These are phyloP conservation scores for Aureobasidium sp. DNA, from an alignment of 2,329 filamentous ascomycete genomes.

Conservation along the genomic window DNA sequence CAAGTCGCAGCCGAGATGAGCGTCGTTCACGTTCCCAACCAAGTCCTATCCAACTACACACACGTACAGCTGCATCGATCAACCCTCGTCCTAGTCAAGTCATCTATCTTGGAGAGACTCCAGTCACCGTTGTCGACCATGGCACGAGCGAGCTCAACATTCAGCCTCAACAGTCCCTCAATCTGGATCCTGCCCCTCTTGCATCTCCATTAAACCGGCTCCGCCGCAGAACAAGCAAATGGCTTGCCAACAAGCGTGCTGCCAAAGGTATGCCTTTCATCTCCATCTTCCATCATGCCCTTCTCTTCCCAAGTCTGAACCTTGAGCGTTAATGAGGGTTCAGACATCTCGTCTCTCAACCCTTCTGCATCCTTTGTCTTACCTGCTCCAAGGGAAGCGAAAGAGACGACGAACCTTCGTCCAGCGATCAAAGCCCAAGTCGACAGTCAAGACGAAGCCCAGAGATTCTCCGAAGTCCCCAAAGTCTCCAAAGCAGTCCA, in stretches of 20 bases:
- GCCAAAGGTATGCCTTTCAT: not conserved
- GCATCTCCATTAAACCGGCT: not conserved
- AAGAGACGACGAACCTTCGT: not conserved
- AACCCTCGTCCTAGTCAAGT: not conserved
- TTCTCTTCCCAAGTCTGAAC: not conserved
- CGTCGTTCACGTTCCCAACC: not conserved
- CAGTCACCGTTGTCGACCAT: not conserved
- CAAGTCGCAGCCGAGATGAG: not conserved
- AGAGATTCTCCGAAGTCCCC: not conserved
- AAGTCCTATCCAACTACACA: not conserved
- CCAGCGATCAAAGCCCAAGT: not conserved
- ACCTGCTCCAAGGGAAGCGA: not conserved
- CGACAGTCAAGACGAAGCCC: not conserved
- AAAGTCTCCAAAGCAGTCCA: constrained; percentile 11
- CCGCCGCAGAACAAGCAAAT: not conserved
- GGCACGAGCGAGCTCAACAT: not conserved
- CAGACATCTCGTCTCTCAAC: not conserved
- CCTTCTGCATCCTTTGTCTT: not conserved
- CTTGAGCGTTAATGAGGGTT: constrained; percentile 10
- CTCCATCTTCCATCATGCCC: not conserved
- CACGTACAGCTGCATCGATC: not conserved
- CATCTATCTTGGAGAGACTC: not conserved
- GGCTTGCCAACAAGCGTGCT: not conserved
- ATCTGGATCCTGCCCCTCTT: not conserved
- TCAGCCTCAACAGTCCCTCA: not conserved